Percentiles rank a stretch among this genome's conserved stretches.
phyloP scores from a whole-genome alignment of 495 filamentous ascomycete genomes.

The Coniosporium apollinis region DNA sequence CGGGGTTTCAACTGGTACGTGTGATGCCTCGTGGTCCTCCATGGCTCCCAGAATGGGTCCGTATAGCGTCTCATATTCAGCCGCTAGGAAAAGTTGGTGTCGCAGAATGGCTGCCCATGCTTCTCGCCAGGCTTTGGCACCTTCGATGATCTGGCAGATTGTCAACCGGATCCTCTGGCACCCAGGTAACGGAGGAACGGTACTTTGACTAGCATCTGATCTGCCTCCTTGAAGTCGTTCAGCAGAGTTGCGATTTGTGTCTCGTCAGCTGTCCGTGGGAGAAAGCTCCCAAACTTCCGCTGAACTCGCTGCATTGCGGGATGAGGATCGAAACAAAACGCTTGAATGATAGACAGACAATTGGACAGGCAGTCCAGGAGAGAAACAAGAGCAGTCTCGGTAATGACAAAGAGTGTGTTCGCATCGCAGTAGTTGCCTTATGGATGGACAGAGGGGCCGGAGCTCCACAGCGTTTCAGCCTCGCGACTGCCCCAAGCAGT shows the following conservation, averaged over 20 bases:
- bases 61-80: constrained; percentile 66
- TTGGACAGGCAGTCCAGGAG: too few relatives aligned
- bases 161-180: constrained; percentile 4
- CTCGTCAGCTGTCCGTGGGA: constrained; percentile 56
- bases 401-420: too few relatives aligned
- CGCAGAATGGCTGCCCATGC: constrained; percentile 62
- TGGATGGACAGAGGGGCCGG: too few relatives aligned
- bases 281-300: constrained; percentile 54
- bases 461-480: too few relatives aligned
- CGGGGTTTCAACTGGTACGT: constrained; percentile 44
- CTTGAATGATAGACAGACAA: too few relatives aligned
- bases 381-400: too few relatives aligned
- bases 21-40: constrained; percentile 29
- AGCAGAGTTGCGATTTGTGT: constrained; percentile 60
- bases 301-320: constrained; percentile 66
- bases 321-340: too few relatives aligned
- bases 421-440: too few relatives aligned
- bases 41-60: constrained; percentile 58
- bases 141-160: constrained; percentile 53
- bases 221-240: constrained; percentile 71
- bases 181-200: not conserved
- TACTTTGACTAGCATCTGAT: constrained; percentile 61
- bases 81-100: constrained; percentile 50
- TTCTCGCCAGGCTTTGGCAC: constrained; percentile 68
- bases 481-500: too few relatives aligned